A percentile compares a stretch with the other conserved stretches of the same genome.
These are phyloP conservation scores for Amorphotheca resinae DNA, from an alignment of 495 filamentous ascomycete species.

Conservation along the genomic window DNA sequence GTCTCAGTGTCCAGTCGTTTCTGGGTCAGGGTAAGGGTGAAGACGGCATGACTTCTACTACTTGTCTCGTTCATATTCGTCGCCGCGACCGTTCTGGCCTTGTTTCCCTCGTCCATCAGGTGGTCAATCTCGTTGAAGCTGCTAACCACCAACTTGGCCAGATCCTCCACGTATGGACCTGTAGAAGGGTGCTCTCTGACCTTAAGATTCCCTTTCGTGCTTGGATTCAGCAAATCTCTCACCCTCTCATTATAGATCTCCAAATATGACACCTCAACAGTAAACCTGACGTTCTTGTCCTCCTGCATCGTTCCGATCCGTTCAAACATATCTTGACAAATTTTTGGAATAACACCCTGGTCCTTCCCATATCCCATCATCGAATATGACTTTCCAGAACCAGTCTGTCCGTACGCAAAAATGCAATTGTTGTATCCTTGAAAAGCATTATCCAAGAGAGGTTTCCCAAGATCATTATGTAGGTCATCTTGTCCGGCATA, in stretches of 20 bases:
- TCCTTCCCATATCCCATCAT: slow-evolving; percentile 99
- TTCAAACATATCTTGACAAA: slow-evolving; percentile 95
- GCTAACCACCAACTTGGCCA: slow-evolving; percentile 94
- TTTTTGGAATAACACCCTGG: slow-evolving; percentile 91
- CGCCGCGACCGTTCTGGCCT: slow-evolving; percentile 92
- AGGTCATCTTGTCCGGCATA: slow-evolving; percentile 88
- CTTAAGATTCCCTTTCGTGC: slow-evolving; percentile 91
- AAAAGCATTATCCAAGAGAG: slow-evolving; percentile 95
- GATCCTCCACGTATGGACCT: slow-evolving; percentile 94
- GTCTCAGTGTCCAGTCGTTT: slow-evolving; percentile 89
- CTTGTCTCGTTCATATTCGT: slow-evolving; percentile 99
- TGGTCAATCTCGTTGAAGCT: slow-evolving; percentile 93
- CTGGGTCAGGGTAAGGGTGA: slow-evolving; percentile 90
- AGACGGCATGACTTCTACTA: slow-evolving; percentile 94
- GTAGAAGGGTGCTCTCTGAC: slow-evolving; percentile 97
- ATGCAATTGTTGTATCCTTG: slow-evolving; percentile 99
- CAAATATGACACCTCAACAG: slow-evolving; percentile 95
- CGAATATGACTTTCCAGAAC: slow-evolving; percentile 95
- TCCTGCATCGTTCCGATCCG: slow-evolving; percentile 63
- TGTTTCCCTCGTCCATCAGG: slow-evolving; percentile 98
- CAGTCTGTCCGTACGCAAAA: slow-evolving; percentile 98
- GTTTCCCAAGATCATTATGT: slow-evolving; percentile 76
- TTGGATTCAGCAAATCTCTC: slow-evolving; percentile 88
- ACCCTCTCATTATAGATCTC: slow-evolving; percentile 99
- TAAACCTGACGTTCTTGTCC: slow-evolving; percentile 72